Conservation (phyloP, 176 grass and related monocot genomes). For the Triticum turgidum region DNA sequence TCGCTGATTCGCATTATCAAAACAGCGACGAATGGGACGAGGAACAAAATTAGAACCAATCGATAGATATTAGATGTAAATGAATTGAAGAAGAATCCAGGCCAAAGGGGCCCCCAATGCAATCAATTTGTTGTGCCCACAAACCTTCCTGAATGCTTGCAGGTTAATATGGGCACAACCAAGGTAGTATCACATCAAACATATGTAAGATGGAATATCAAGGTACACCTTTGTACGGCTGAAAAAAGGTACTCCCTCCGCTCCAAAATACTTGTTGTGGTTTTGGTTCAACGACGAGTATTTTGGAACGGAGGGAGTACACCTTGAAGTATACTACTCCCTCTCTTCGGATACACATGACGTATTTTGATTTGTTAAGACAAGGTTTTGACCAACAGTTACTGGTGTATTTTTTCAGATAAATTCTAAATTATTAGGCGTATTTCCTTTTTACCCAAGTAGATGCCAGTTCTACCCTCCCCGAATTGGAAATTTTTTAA, state of each 20-base stretch:
- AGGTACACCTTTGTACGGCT: background rate
- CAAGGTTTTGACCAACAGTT: background rate
- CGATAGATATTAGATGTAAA: slow-evolving; percentile 3
- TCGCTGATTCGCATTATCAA: slow-evolving; percentile 24
- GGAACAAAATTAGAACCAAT: slow-evolving; percentile 27
- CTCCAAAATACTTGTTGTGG: too few relatives aligned
- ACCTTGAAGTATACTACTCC: background rate
- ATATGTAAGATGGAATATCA: slow-evolving; percentile 7
- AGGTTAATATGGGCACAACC: background rate
- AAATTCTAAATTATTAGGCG: too few relatives aligned
- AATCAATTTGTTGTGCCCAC: slow-evolving; percentile 12
- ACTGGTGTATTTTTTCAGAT: background rate
- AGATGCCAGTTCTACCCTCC: too few relatives aligned
- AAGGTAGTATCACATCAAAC: background rate
- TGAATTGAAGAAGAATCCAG: slow-evolving; percentile 23
- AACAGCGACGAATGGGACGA: slow-evolving; percentile 22
- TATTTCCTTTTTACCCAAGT: too few relatives aligned
- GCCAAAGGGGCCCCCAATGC: background rate
- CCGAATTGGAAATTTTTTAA: too few relatives aligned
- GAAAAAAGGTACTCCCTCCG: too few relatives aligned
- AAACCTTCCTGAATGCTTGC: slow-evolving; percentile 17
- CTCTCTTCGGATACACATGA: background rate
- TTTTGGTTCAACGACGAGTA: too few relatives aligned
- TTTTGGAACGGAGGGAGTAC: too few relatives aligned
- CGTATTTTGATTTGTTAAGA: background rate